A percentile compares a stretch with the other conserved stretches of the same genome.
These are phyloP conservation scores for Chenopodium quinoa DNA, from an alignment of 148 eudicot genomes.

Conservation along the genomic window DNA sequence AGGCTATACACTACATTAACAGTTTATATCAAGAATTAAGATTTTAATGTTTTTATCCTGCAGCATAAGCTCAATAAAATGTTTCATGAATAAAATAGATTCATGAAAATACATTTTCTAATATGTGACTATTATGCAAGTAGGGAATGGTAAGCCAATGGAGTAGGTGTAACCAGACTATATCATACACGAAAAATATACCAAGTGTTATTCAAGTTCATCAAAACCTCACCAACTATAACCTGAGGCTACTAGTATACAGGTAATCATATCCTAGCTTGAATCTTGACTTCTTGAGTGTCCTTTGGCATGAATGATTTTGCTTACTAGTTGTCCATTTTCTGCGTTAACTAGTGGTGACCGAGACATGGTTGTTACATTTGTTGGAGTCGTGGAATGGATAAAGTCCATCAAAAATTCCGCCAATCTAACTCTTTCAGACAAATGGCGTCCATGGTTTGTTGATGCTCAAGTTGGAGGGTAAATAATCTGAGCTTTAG, in stretches of 20 bases:
- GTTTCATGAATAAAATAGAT: background rate
- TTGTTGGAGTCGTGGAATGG: constrained; percentile 42
- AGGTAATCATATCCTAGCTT: constrained; percentile 22
- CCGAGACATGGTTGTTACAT: constrained; percentile 44
- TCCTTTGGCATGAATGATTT: background rate
- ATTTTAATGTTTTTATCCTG: background rate
- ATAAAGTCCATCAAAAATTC: constrained; percentile 36
- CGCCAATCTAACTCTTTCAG: constrained; percentile 38
- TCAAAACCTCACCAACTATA: constrained; percentile 28
- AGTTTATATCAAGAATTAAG: background rate
- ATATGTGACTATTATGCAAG: constrained; percentile 1
- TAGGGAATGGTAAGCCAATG: constrained; percentile 39
- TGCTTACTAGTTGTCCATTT: background rate
- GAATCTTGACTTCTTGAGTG: background rate
- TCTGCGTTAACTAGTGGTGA: constrained; percentile 30
- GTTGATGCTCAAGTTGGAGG: constrained; percentile 52
- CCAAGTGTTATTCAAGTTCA: constrained; percentile 42
- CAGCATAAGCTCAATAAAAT: background rate
- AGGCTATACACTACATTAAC: background rate
- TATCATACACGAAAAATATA: constrained; percentile 35
- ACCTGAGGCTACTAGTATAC: constrained; percentile 34
- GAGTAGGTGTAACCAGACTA: constrained; percentile 42
- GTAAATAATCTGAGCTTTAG: constrained; percentile 19
- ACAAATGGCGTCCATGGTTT: constrained; percentile 46
- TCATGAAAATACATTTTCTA: background rate